These are phyloP conservation scores for Purpureocillium lavendulum DNA, from an alignment of 2,329 filamentous ascomycete genomes.

Conservation along the genomic window DNA sequence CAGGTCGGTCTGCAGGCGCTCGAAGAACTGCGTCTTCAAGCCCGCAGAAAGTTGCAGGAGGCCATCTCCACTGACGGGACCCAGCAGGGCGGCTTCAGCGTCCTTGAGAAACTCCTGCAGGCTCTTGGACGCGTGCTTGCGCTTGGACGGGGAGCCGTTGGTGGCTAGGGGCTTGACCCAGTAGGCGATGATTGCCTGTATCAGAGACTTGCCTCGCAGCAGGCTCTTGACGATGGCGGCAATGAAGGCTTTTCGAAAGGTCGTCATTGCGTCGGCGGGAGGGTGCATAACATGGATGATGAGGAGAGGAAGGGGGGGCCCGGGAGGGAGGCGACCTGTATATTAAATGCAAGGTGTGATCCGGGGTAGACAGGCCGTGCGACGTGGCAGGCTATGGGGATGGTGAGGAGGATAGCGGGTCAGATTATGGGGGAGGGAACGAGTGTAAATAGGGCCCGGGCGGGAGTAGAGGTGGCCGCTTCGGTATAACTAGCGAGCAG, in stretches of 20 bases:
- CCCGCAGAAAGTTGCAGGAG: constrained; percentile 37
- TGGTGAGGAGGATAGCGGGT: neutral
- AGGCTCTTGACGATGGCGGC: constrained; percentile 49
- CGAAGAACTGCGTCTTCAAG: constrained; percentile 46
- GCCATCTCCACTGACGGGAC: constrained; percentile 35
- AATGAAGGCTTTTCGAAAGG: constrained; percentile 44
- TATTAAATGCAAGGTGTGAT: neutral
- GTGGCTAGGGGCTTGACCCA: constrained; percentile 37
- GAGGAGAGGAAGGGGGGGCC: neutral
- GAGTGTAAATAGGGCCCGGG: neutral
- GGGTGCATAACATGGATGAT: constrained; percentile 33
- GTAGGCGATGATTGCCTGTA: constrained; percentile 48
- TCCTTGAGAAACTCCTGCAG: constrained; percentile 47
- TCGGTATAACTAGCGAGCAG: too few species aligned
- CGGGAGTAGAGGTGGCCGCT: too few species aligned
- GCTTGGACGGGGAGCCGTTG: constrained; percentile 17
- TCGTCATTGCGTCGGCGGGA: constrained; percentile 49
- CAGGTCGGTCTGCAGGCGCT: constrained; percentile 41
- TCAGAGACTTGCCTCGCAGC: constrained; percentile 48
- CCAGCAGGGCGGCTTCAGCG: constrained; percentile 43
- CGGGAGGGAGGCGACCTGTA: neutral
- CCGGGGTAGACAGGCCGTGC: too few species aligned
- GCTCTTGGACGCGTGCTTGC: constrained; percentile 15
- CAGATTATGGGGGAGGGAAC: neutral
- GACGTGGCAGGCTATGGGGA: too few species aligned